phyloP scores from a whole-genome alignment of 2,329 filamentous ascomycete species.

The Xylaria multiplex region DNA sequence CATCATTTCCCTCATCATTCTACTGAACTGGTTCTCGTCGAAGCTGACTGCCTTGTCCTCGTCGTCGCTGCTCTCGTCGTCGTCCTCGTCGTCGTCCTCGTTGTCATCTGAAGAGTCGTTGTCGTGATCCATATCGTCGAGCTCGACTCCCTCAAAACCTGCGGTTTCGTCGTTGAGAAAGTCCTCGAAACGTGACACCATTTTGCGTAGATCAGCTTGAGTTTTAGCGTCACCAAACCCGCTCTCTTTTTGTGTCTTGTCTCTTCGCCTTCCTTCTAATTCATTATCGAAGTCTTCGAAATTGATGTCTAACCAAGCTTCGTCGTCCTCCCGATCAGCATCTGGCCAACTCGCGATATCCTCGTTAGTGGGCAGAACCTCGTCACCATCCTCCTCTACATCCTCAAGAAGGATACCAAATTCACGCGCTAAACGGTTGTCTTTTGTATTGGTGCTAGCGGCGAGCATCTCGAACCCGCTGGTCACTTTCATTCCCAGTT shows the following conservation, averaged over 20 bases:
- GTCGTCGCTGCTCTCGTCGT: conserved; percentile 65
- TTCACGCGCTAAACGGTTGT: conserved; percentile 76
- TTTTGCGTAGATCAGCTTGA: conserved; percentile 83
- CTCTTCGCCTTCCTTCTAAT: conserved; percentile 63
- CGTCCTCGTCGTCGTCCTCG: conserved; percentile 44
- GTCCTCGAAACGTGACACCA: conserved; percentile 91
- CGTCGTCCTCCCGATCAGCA: conserved; percentile 75
- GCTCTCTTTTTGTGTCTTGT: conserved; percentile 36
- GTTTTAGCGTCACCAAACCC: conserved; percentile 73
- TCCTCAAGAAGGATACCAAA: conserved; percentile 81
- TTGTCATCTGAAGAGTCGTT: conserved; percentile 63
- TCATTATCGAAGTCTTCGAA: conserved; percentile 90
- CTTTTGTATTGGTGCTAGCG: conserved; percentile 71
- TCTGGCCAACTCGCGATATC: conserved; percentile 79
- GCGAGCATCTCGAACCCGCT: conserved; percentile 92
- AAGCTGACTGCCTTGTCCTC: conserved; percentile 83
- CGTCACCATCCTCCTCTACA: conserved; percentile 74
- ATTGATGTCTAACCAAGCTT: conserved; percentile 91
- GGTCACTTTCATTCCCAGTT: conserved; percentile 88
- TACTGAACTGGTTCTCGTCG: conserved; percentile 84
- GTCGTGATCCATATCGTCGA: conserved; percentile 76
- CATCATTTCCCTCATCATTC: conserved; percentile 94
- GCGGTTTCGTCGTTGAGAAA: conserved; percentile 89
- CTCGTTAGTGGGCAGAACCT: conserved; percentile 71
- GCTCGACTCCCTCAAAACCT: conserved; percentile 79